Base-by-base conservation (phyloP, 2,329 filamentous ascomycete genomes). In the Xylariaceae sp. region DNA sequence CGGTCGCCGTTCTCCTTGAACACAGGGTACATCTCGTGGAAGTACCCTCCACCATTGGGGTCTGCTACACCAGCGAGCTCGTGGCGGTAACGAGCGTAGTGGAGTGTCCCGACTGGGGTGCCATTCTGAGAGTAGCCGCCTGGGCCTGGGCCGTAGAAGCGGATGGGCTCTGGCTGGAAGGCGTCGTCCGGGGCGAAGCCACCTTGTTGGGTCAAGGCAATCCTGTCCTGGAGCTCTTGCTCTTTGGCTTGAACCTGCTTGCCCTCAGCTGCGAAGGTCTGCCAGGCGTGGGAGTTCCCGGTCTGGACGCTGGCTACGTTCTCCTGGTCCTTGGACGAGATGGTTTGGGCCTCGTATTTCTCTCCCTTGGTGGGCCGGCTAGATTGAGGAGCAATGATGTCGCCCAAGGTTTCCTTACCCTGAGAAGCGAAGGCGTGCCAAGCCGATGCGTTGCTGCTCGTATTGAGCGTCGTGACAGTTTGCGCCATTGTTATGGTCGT, bases 101-200 rank as follows among this genome's bases (percentile, higher is more conserved):
- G 54, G 2, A 56, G 22, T 31, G 50, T 56, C 12, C 54, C 54
- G 17, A 54, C 38, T 18, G 50, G 54, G 6, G 50, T 39, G 16
- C 45, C 47, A 13, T 47, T 5, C 11, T 14, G 16, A 17, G 40
- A 38, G 13, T 46, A 6, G n/a, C 47, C 50, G 4, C 44, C 54
- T 18, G 54, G 54, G 11, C 54, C 54, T 10, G 54, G 54, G 5
- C 54, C 54, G 11, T 50, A 56, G 42, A 56, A 56, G 12, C 19
- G 42, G 17, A 56, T 6, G 14, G 50, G 50, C 4, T 6, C 38
- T 16, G 53, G 50, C 17, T 52, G 47, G 16, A n/a, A 39, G 5
- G 6, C n/a, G 33, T 41, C 10, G 14, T 4, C 18, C 7, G 22
- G 7, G 4, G 22, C 7, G 22, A 33, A 46, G 17, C 14, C 17